Evolutionary conservation across 805 yeast genomes (phyloP).

Genomic region (Nakazawaea siamensis): DNA sequence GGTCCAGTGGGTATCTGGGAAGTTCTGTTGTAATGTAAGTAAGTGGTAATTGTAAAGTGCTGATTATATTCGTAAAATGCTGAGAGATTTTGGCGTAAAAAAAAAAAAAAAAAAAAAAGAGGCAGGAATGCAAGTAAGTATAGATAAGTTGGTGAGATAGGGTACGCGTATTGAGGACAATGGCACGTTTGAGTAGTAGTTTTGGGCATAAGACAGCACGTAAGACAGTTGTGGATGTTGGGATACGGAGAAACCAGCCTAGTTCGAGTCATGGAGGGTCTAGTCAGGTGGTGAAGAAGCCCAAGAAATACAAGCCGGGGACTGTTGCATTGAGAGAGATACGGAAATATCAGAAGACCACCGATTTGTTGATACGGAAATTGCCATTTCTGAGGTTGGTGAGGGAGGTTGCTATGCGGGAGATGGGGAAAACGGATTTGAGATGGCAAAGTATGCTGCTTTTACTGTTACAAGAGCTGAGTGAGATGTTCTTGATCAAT

Average conservation of each 20-base stretch:
- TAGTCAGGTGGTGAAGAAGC: conserved; percentile 21
- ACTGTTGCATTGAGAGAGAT: conserved; percentile 62
- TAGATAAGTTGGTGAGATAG: too few species aligned
- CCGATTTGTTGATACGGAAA: conserved; percentile 60
- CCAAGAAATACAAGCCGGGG: conserved; percentile 57
- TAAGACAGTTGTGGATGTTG: too few species aligned
- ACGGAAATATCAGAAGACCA: conserved; percentile 55
- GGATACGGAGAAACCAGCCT: too few species aligned
- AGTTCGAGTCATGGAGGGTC: too few species aligned
- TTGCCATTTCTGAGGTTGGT: conserved; percentile 75
- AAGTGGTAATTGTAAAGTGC: background rate
- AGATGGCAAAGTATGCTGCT: conserved; percentile 79
- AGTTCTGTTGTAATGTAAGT: conserved; percentile 27
- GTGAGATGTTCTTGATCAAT: conserved; percentile 70
- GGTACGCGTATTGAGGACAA: too few species aligned
- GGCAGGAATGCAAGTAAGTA: too few species aligned
- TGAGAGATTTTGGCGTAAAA: too few species aligned
- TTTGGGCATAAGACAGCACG: too few species aligned
- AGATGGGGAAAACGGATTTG: conserved; percentile 45
- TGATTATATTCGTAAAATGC: background rate
- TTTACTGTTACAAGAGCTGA: conserved; percentile 72
- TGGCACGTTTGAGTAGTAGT: too few species aligned
- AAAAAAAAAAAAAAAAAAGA: too few species aligned
- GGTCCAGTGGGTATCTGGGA: conserved; percentile 88
- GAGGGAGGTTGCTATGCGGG: conserved; percentile 62